Conservation (phyloP, 2,329 filamentous ascomycete genomes). For the Scleromitrula shiraiana region DNA sequence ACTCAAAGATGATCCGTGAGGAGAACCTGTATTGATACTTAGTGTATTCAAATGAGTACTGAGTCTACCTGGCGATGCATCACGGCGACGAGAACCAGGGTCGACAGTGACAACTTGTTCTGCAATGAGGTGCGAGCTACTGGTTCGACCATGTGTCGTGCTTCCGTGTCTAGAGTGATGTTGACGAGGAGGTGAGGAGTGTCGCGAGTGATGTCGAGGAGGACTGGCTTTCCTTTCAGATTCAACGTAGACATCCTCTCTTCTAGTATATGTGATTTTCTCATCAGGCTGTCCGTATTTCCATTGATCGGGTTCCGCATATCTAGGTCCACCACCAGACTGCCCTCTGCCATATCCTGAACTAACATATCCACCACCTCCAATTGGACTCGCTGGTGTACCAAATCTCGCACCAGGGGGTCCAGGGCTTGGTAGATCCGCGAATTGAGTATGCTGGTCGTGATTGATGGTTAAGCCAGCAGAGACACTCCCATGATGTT, state of each 20-base stretch:
- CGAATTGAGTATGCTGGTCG: constrained; percentile 10
- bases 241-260: constrained; percentile 10
- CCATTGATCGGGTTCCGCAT: constrained; percentile 28
- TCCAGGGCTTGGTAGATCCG: neutral
- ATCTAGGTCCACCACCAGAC: constrained; percentile 8
- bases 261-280: constrained; percentile 26
- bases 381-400: neutral
- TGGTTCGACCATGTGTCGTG: constrained; percentile 10
- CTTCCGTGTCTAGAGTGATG: constrained; percentile 6
- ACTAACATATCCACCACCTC: neutral
- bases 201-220: constrained; percentile 8
- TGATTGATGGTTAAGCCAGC: constrained; percentile 20
- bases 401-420: constrained; percentile 1
- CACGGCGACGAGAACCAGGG: constrained; percentile 19
- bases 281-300: constrained; percentile 34
- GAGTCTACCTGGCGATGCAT: constrained; percentile 22
- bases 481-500: constrained; percentile 17
- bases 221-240: constrained; percentile 11
- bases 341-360: constrained; percentile 5
- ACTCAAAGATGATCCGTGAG: constrained; percentile 27
- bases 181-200: constrained; percentile 3
- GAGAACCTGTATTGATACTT: constrained; percentile 23
- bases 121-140: constrained; percentile 14
- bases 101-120: constrained; percentile 26
- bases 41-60: constrained; percentile 26